Evolutionary conservation across 352 stramenopile species (phyloP).

Genomic region (Peronospora belbahrii): DNA sequence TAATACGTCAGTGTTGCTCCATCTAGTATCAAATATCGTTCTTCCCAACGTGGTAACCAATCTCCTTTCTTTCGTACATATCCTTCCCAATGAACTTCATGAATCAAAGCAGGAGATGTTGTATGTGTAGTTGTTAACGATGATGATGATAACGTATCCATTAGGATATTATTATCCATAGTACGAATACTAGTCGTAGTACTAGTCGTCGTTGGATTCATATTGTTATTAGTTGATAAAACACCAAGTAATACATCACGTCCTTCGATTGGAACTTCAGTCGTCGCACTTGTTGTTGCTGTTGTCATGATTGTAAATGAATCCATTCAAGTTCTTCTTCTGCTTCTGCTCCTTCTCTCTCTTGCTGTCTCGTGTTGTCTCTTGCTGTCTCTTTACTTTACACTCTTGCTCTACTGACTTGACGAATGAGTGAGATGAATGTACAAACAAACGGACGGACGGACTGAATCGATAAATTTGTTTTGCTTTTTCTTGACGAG

Average conservation of each 20-base stretch:
- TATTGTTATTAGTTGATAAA: slow-evolving; percentile 17
- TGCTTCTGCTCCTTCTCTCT: too few species aligned
- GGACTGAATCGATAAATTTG: slow-evolving; percentile 33
- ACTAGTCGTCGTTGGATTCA: too few species aligned
- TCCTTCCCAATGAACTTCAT: slow-evolving; percentile 85
- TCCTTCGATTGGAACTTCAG: slow-evolving; percentile 29
- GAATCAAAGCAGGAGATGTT: slow-evolving; percentile 33
- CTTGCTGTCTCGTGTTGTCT: too few species aligned
- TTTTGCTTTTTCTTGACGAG: slow-evolving; percentile 15
- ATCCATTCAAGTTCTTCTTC: too few species aligned
- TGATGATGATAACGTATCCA: slow-evolving; percentile 31
- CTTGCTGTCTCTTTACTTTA: slow-evolving; percentile 2
- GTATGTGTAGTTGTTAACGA: too few species aligned
- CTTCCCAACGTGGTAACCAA: slow-evolving; percentile 86
- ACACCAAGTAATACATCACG: slow-evolving; percentile 39
- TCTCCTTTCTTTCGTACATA: slow-evolving; percentile 86
- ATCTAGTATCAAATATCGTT: slow-evolving; percentile 83
- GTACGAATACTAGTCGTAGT: too few species aligned
- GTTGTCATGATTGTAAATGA: slow-evolving; percentile 1
- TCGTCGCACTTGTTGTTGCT: too few species aligned
- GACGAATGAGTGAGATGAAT: too few species aligned
- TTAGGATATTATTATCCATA: too few species aligned
- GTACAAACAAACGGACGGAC: too few species aligned
- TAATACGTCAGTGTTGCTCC: slow-evolving; percentile 80
- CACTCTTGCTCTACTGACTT: slow-evolving; percentile 3